phyloP scores from a whole-genome alignment of 805 yeast species.

The Saturnispora zaruensis region DNA sequence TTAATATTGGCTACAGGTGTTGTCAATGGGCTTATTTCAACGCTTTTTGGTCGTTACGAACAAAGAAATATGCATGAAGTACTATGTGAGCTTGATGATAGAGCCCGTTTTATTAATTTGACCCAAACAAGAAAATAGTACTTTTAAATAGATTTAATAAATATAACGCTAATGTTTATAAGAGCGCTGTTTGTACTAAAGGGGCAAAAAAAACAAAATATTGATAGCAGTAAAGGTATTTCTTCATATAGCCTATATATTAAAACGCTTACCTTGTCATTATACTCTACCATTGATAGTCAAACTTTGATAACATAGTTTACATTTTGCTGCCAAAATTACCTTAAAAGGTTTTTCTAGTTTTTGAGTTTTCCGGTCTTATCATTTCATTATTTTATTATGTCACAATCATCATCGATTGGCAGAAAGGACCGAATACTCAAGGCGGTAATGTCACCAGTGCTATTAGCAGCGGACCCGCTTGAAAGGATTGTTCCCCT shows the following conservation, averaged over 20 bases:
- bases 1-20: slow-evolving; percentile 57
- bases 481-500: not conserved
- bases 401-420: not conserved
- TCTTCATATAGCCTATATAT: not conserved
- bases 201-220: not conserved
- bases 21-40: slow-evolving; percentile 69
- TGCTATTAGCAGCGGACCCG: not conserved
- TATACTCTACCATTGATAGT: too few species aligned
- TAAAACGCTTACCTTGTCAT: not conserved
- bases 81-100: slow-evolving; percentile 49
- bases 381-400: not conserved
- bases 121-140: not conserved
- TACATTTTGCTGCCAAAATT: not conserved
- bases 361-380: not conserved
- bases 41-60: slow-evolving; percentile 75
- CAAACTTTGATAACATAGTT: not conserved
- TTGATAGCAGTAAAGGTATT: not conserved
- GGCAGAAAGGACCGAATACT: not conserved
- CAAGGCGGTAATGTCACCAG: not conserved
- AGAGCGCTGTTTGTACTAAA: not conserved
- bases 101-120: slow-evolving; percentile 9
- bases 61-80: slow-evolving; percentile 70
- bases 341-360: not conserved
- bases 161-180: not conserved
- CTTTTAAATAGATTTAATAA: not conserved